phyloP scores from a whole-genome alignment of 2,329 filamentous ascomycete genomes.

The Ophiosphaerella korrae region DNA sequence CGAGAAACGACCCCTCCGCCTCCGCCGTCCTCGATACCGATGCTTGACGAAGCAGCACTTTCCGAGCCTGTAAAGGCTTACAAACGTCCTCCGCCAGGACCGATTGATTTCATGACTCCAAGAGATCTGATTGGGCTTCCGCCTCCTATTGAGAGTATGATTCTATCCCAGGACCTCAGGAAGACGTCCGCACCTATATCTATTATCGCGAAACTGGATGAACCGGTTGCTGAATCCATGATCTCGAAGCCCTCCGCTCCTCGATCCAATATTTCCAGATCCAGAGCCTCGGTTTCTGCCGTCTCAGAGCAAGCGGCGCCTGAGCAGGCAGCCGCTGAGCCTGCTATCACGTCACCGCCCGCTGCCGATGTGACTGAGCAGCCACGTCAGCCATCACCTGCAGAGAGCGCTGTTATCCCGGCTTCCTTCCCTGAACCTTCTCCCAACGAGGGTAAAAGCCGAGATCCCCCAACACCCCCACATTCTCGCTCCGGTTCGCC shows the following conservation, averaged over 20 bases:
- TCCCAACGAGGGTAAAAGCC: constrained; percentile 8
- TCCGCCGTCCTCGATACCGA: constrained; percentile 27
- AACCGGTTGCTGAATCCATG: background rate
- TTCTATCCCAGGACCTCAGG: constrained; percentile 18
- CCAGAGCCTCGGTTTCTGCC: too few species aligned
- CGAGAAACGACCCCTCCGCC: constrained; percentile 23
- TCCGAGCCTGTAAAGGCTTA: constrained; percentile 25
- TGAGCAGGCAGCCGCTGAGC: background rate
- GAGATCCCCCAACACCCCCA: constrained; percentile 31
- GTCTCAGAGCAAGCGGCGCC: too few species aligned
- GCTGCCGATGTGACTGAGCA: constrained; percentile 19
- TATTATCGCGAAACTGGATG: too few species aligned
- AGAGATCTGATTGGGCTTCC: constrained; percentile 29
- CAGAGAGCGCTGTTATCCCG: constrained; percentile 32
- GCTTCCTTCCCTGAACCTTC: constrained; percentile 18
- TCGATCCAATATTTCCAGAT: too few species aligned
- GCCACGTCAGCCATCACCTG: constrained; percentile 13
- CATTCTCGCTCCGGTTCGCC: constrained; percentile 33
- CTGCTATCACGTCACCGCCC: background rate
- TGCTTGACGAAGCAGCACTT: constrained; percentile 12
- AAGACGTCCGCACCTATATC: too few species aligned
- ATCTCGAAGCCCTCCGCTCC: background rate
- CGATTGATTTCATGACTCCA: constrained; percentile 33
- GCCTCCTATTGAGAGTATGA: constrained; percentile 25
- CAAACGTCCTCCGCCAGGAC: constrained; percentile 34